phyloP scores from a whole-genome alignment of 2,329 filamentous ascomycete genomes.

The Aureobasidium sp. region DNA sequence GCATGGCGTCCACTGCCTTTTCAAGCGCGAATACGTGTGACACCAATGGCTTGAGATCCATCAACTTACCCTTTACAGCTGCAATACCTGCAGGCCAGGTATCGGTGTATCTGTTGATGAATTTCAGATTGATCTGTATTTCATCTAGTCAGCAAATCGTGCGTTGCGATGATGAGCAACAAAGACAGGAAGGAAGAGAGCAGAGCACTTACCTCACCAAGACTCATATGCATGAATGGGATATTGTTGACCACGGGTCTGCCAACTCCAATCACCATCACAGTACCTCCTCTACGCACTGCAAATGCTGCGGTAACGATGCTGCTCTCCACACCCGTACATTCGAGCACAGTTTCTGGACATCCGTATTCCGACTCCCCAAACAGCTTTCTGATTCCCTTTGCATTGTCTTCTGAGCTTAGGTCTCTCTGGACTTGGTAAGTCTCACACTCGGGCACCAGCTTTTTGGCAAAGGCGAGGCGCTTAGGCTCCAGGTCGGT shows the following conservation, averaged over 20 bases:
- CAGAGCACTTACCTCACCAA: conserved; percentile 22
- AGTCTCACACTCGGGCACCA: conserved; percentile 38
- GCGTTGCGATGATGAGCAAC: not conserved
- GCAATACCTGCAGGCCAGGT: conserved; percentile 63
- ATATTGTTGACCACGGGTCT: conserved; percentile 29
- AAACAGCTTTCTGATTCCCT: conserved; percentile 22
- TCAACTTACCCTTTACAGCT: conserved; percentile 51
- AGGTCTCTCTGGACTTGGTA: conserved; percentile 23
- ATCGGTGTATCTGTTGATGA: conserved; percentile 64
- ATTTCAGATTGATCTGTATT: conserved; percentile 50
- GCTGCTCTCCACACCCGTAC: conserved; percentile 30
- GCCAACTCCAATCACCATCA: conserved; percentile 33
- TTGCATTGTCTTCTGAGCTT: conserved; percentile 22
- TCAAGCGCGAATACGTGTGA: conserved; percentile 59
- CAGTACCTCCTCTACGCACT: conserved; percentile 25
- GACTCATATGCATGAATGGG: conserved; percentile 32
- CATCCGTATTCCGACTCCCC: conserved; percentile 21
- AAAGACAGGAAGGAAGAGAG: not conserved
- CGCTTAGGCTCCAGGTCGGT: conserved; percentile 78
- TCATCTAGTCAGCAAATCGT: not conserved
- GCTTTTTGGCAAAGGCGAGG: conserved; percentile 68
- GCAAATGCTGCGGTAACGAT: conserved; percentile 25
- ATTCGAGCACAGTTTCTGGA: conserved; percentile 28
- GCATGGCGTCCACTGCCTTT: conserved; percentile 52
- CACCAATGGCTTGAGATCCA: conserved; percentile 56